phyloP scores from a whole-genome alignment of 768 basidiomycete species.

The Cystofilobasidium capitatum region DNA sequence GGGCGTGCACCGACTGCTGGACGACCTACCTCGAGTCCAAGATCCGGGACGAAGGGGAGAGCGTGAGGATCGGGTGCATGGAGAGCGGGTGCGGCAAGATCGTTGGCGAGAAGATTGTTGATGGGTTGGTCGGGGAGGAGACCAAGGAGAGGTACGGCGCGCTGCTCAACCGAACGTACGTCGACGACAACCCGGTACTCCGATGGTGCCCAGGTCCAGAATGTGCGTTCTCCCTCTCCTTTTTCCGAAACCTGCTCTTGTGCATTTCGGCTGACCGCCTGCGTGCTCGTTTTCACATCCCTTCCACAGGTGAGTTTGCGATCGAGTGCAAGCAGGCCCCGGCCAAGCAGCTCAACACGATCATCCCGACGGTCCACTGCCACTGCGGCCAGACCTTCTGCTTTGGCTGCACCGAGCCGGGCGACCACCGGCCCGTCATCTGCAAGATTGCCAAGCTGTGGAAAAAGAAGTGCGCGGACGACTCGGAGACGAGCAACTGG shows the following conservation, averaged over 20 bases:
- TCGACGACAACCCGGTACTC: slow-evolving; percentile 67
- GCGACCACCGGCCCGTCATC: slow-evolving; percentile 83
- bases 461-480: slow-evolving; percentile 94
- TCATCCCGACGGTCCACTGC: slow-evolving; percentile 85
- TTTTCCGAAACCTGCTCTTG: too few species aligned
- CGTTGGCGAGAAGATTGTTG: slow-evolving; percentile 40
- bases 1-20: slow-evolving; percentile 81
- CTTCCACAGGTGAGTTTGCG: slow-evolving; percentile 53
- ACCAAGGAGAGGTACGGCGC: slow-evolving; percentile 56
- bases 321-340: slow-evolving; percentile 78
- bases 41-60: slow-evolving; percentile 66
- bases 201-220: slow-evolving; percentile 93
- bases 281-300: background rate
- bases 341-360: slow-evolving; percentile 59
- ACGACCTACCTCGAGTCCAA: slow-evolving; percentile 65
- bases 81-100: slow-evolving; percentile 41
- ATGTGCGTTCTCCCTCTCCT: slow-evolving; percentile 43
- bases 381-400: slow-evolving; percentile 75
- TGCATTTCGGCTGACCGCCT: background rate
- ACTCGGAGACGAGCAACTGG: slow-evolving; percentile 98
- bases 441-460: slow-evolving; percentile 83
- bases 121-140: slow-evolving; percentile 50
- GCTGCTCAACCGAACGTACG: slow-evolving; percentile 80
- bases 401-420: slow-evolving; percentile 83
- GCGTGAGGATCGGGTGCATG: slow-evolving; percentile 44